Evolutionary conservation across 2,329 filamentous ascomycete species (phyloP), one percentile per base, ranked within the genome.

Genomic region (Zymoseptoria brevis): DNA sequence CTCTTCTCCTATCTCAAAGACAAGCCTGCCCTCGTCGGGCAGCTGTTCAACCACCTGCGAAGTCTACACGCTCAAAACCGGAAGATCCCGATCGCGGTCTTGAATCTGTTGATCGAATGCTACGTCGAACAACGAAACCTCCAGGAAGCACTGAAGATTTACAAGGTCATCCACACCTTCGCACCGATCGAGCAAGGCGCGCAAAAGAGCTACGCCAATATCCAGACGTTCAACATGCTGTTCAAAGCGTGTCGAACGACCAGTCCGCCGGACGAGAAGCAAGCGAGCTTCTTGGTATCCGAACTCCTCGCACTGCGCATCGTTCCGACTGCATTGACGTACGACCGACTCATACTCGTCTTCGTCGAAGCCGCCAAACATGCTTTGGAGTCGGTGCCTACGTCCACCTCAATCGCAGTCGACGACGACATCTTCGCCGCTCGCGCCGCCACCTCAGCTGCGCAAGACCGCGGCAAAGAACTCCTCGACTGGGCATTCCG

Each of bases 151-250:
- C 70, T 87, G 16, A 76, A 80, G 3, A 73, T 84, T 13, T 88
- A 88, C 75, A 85, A 86, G 69, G 75, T 80, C 21, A 74, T 87
- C 8, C 81, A 84, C 63, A 70, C 71, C 2, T 73, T 74, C 55
- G 66, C 65, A 73, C 55, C 68, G 63, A 55, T 61, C 5, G 45
- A 62, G 19, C 54, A 64, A 48, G 63, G 55, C 6, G 58, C 63
- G 26, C 58, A 66, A 19, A 67, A 65, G 11, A 65, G 69, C 4
- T 68, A 72, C 48, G 68, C 71, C 53, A 72, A 73, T 57, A 79
- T 77, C 13, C 72, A 76, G n/a, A 85, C 84, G 0, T 88, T 86
- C 75, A 87, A 88, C 64, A 70, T 79, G 4, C 75, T 88, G 1
- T 66, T 73, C 26, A 66, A 66, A 26, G 61, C 74, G 66, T 62